These are phyloP conservation scores for Bisporella sp. DNA, from an alignment of 2,329 filamentous ascomycete species.

Conservation along the genomic window DNA sequence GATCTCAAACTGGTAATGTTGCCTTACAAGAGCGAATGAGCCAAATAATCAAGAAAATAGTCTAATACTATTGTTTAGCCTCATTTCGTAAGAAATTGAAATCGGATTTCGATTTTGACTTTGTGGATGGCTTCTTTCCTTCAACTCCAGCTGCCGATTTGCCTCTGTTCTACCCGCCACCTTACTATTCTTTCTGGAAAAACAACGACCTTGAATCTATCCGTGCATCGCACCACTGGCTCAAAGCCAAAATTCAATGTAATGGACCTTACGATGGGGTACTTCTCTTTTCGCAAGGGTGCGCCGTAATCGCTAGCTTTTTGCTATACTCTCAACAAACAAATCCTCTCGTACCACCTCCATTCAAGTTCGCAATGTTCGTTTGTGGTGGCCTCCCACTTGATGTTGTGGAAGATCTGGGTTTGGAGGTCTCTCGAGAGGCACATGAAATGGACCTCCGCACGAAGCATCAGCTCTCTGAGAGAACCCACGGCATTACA, in stretches of 20 bases:
- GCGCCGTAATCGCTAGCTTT: slow-evolving; percentile 27
- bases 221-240: slow-evolving; percentile 21
- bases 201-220: slow-evolving; percentile 20
- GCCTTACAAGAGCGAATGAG: neutral
- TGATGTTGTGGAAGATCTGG: slow-evolving; percentile 28
- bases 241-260: slow-evolving; percentile 24
- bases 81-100: slow-evolving; percentile 29
- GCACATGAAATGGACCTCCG: neutral
- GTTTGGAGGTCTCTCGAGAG: slow-evolving; percentile 24
- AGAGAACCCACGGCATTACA: slow-evolving; percentile 20
- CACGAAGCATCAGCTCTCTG: neutral
- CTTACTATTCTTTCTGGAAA: slow-evolving; percentile 32
- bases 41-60: slow-evolving; percentile 10
- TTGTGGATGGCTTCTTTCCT: slow-evolving; percentile 30
- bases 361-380: slow-evolving; percentile 36
- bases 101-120: slow-evolving; percentile 32
- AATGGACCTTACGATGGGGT: slow-evolving; percentile 36
- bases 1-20: slow-evolving; percentile 22
- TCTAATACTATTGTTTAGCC: slow-evolving; percentile 19
- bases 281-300: slow-evolving; percentile 36
- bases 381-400: slow-evolving; percentile 32
- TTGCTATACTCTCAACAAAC: slow-evolving; percentile 31
- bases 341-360: slow-evolving; percentile 23
- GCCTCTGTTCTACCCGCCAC: slow-evolving; percentile 33
- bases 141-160: slow-evolving; percentile 30